These are phyloP conservation scores for Gonapodya prolifera DNA, from an alignment of 192 early-diverging fungal genomes.

Conservation along the genomic window DNA sequence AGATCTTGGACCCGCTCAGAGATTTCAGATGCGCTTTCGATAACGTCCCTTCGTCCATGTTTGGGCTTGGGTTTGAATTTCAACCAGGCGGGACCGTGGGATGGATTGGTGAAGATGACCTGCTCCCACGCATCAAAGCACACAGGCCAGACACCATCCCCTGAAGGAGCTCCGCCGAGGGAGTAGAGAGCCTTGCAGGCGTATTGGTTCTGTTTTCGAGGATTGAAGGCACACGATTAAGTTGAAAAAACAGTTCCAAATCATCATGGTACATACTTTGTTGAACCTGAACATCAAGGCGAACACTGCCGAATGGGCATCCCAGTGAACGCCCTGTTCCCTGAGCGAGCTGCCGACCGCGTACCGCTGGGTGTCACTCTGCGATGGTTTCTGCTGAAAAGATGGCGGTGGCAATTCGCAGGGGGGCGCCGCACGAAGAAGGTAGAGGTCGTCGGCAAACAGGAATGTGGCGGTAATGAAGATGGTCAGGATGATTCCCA, in stretches of 20 bases:
- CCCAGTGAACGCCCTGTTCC: background rate
- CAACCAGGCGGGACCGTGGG: background rate
- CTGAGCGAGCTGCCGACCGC: background rate
- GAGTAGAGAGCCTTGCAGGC: background rate
- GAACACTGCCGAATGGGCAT: background rate
- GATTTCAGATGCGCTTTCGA: background rate
- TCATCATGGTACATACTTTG: background rate
- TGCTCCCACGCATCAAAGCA: background rate
- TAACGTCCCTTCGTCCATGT: background rate
- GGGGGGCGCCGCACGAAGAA: background rate
- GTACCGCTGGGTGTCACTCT: background rate
- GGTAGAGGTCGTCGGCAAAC: background rate
- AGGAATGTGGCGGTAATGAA: background rate
- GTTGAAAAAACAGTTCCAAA: background rate
- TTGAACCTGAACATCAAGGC: background rate
- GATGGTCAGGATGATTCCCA: background rate
- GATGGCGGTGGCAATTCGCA: background rate
- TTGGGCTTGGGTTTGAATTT: background rate
- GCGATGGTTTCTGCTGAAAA: background rate
- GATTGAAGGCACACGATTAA: too few relatives aligned
- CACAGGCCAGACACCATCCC: constrained; percentile 3
- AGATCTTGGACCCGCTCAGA: background rate
- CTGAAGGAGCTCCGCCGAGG: background rate
- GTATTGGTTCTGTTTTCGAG: background rate
- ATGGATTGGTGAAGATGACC: background rate